Percentiles rank a stretch among this genome's conserved stretches.
Evolutionary conservation across 257 asterid species (phyloP).

Genomic region (Penstemon davidsonii): DNA sequence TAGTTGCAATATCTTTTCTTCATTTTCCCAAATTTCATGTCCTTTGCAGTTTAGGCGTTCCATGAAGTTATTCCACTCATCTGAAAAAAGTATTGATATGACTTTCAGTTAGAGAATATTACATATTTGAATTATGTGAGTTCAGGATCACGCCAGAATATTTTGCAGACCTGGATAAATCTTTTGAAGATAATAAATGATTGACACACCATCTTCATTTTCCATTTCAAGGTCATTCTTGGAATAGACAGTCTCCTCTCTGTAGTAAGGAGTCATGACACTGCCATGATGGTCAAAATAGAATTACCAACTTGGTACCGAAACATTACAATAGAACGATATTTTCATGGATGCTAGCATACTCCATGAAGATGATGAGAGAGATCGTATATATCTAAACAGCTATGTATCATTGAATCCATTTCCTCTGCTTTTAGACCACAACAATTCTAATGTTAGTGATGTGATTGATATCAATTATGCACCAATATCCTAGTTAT

Average conservation of each 20-base stretch:
- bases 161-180: constrained; percentile 79
- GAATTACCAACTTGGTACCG: too few species aligned
- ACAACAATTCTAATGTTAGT: constrained; percentile 16
- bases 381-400: too few species aligned
- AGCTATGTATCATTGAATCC: too few species aligned
- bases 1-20: constrained; percentile 67
- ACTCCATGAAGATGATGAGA: not conserved
- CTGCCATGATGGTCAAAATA: constrained; percentile 30
- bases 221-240: constrained; percentile 76
- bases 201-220: constrained; percentile 94
- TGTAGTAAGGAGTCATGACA: constrained; percentile 88
- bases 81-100: constrained; percentile 36
- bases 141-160: not conserved
- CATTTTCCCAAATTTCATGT: constrained; percentile 57
- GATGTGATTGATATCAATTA: too few species aligned
- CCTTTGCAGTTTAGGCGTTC: constrained; percentile 72
- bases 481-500: too few species aligned
- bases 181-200: constrained; percentile 85
- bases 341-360: too few species aligned
- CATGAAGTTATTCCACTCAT: constrained; percentile 89
- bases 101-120: constrained; percentile 8
- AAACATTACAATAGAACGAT: too few species aligned
- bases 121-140: not conserved
- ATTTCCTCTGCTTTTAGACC: constrained; percentile 40
- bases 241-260: constrained; percentile 89